These are phyloP conservation scores for Entophlyctis luteolus DNA, from an alignment of 192 early-diverging fungal genomes.

Conservation along the genomic window DNA sequence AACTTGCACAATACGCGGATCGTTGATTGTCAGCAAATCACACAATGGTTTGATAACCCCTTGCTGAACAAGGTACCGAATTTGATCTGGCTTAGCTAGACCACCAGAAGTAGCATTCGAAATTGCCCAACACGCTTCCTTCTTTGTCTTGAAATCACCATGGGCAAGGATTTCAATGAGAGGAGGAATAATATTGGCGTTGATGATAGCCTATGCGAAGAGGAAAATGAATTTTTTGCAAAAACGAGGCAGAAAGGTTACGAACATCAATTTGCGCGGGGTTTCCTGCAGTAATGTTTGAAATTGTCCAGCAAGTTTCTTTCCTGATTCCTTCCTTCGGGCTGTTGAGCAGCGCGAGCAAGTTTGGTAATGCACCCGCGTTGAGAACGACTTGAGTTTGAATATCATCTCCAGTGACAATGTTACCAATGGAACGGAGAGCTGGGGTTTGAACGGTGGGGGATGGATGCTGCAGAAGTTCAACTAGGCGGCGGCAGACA, in stretches of 20 bases:
- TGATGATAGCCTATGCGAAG: constrained; percentile 75
- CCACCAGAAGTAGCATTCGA: constrained; percentile 95
- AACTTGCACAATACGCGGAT: constrained; percentile 95
- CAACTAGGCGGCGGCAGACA: constrained; percentile 88
- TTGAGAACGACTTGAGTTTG: constrained; percentile 97
- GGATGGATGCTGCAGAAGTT: constrained; percentile 83
- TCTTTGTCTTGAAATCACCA: constrained; percentile 97
- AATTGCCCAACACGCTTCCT: constrained; percentile 99
- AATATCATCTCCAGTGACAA: constrained; percentile 96
- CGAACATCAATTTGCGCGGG: constrained; percentile 74
- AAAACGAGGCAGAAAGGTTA: constrained; percentile 6
- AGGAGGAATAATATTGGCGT: constrained; percentile 89
- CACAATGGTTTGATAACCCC: constrained; percentile 94
- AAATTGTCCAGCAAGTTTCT: constrained; percentile 99
- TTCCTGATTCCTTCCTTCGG: constrained; percentile 95
- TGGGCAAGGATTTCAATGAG: constrained; percentile 79
- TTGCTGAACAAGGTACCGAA: constrained; percentile 83
- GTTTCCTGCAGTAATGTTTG: constrained; percentile 97
- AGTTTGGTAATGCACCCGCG: constrained; percentile 75
- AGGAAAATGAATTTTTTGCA: neutral
- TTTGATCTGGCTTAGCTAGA: constrained; percentile 85
- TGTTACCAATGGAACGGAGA: constrained; percentile 95
- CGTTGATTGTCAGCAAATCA: constrained; percentile 83
- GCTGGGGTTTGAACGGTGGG: constrained; percentile 94
- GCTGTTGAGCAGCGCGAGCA: constrained; percentile 77